Percentiles rank a stretch among this genome's conserved stretches.
Evolutionary conservation across 108 stramenopile genomes (phyloP).

Genomic region (Cylindrotheca fusiformis): DNA sequence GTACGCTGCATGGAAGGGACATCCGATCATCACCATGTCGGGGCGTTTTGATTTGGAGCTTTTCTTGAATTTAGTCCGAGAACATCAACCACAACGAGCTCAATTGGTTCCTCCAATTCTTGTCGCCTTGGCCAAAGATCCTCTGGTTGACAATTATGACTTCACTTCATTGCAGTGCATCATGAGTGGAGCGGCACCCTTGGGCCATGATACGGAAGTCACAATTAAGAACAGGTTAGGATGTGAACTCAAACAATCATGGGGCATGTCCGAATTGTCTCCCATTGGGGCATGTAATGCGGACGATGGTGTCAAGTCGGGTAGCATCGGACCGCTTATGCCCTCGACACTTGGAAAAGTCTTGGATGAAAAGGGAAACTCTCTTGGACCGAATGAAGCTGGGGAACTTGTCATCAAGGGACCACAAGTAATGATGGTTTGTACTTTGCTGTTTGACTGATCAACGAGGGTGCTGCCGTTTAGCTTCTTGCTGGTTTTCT

Average conservation of each 20-base stretch:
- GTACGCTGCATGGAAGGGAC: slow-evolving; percentile 67
- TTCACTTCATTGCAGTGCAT: slow-evolving; percentile 51
- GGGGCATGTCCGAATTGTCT: slow-evolving; percentile 89
- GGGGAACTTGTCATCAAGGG: slow-evolving; percentile 88
- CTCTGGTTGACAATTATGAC: slow-evolving; percentile 79
- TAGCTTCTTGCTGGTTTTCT: not conserved
- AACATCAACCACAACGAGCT: slow-evolving; percentile 65
- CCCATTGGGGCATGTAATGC: slow-evolving; percentile 68
- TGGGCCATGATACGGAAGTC: slow-evolving; percentile 66
- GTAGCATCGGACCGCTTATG: slow-evolving; percentile 65
- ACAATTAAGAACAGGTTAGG: slow-evolving; percentile 62
- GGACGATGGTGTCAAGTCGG: slow-evolving; percentile 42
- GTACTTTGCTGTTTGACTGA: slow-evolving; percentile 1
- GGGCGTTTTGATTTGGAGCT: slow-evolving; percentile 76
- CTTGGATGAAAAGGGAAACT: slow-evolving; percentile 71
- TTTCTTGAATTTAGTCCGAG: slow-evolving; percentile 71
- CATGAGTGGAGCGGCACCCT: slow-evolving; percentile 85
- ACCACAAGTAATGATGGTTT: slow-evolving; percentile 71
- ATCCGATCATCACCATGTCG: slow-evolving; percentile 70
- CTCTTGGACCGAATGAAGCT: slow-evolving; percentile 55
- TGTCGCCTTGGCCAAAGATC: slow-evolving; percentile 72
- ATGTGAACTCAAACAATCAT: slow-evolving; percentile 77
- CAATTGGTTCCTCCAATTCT: slow-evolving; percentile 93
- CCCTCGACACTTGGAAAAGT: slow-evolving; percentile 74
- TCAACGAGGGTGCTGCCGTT: not conserved